Evolutionary conservation across 2,329 filamentous ascomycete species (phyloP), one percentile per base, ranked within the genome.

Genomic region (Sclerotinia minor): DNA sequence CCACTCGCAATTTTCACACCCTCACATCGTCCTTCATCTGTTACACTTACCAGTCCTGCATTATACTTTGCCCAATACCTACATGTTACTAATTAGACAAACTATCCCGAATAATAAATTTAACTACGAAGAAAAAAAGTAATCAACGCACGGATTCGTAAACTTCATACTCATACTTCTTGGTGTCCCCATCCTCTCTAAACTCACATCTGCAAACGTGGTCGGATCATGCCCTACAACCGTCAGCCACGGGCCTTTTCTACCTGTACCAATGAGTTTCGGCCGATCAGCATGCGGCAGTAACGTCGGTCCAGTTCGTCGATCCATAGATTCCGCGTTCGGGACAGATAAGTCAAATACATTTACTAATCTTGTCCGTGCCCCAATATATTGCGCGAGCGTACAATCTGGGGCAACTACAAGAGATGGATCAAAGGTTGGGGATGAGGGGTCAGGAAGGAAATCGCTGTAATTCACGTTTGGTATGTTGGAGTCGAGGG

Each of bases 61-160:
- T 79, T 78, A 61, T 78, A 78, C 69, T 74, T 70, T 7, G 72
- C 68, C 77, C 76, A 79, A 67, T 75, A 75, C 9, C 75, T 78
- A 52, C 53, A 50, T 32, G n/a, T 11, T 41, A 8, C 64, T 52
- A 58, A 61, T 49, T n/a, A 65, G 24, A 6, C 54, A 38, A 38
- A 35, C 32, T 17, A 17, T 47, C 13, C 4, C 5, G 38, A 47
- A 11, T 45, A 24, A 49, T 19, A 6, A 11, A 15, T 7, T 5
- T 54, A 9, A 9, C 19, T 41, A 11, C 41, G 32, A 35, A 8
- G 54, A 47, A 17, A 41, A 15, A 29, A 29, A 5, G 29, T 13
- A 13, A 15, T 11, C 15, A 15, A 73, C 76, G 72, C 69, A 77
- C 76, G 73, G 69, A 67, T 78, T 76, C 29, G 74, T 77, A 67